Evolutionary conservation across 495 filamentous ascomycete genomes (phyloP), one percentile per base, ranked within the genome.

Genomic region (Sporormia fimetaria): DNA sequence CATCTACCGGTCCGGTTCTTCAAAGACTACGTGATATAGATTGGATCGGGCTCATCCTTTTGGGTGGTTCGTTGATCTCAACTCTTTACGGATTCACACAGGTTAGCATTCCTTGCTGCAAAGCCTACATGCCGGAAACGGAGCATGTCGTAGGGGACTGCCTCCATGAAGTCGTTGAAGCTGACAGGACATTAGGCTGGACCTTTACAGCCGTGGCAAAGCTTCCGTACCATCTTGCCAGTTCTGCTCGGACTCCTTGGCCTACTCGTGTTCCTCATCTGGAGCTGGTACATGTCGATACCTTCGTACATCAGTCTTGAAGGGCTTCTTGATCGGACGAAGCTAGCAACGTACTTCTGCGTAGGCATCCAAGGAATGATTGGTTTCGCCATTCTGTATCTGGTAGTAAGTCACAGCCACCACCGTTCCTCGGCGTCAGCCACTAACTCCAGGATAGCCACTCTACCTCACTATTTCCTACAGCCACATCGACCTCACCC

Each of bases 381-480:
- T 18, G 48, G 60, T 18, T 70, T 61, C 67, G 66, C 32, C 38
- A 49, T 74, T 0, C 46, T 85, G 0, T 78, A 81, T 51, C 76
- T 70, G 34, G 55, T 78, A 28, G 47, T 50, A 44, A 36, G 46
- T 33, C 1, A 20, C 14, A 23, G 5, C 33, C 5, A 2, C 34
- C 14, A 40, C n/a, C n/a, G n/a, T n/a, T 25, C 15, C 6, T 8
- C 11, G 17, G 14, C 21, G 10, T 10, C 2, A 23, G n/a, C n/a
- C 16, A 28, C 44, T 48, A 32, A 48, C 37, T 24, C 22, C 30
- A 11, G 8, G n/a, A 31, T 15, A 41, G 32, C 67, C 77, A 0
- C 62, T 86, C 14, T 84, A 78, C 56, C 76, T 78, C 51, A 57
- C 70, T 30, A 67, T 71, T n/a, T n/a, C n/a, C 7, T n/a, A 27